phyloP scores from a whole-genome alignment of 108 stramenopile genomes.

The Pseudonitzschia delicatissima region DNA sequence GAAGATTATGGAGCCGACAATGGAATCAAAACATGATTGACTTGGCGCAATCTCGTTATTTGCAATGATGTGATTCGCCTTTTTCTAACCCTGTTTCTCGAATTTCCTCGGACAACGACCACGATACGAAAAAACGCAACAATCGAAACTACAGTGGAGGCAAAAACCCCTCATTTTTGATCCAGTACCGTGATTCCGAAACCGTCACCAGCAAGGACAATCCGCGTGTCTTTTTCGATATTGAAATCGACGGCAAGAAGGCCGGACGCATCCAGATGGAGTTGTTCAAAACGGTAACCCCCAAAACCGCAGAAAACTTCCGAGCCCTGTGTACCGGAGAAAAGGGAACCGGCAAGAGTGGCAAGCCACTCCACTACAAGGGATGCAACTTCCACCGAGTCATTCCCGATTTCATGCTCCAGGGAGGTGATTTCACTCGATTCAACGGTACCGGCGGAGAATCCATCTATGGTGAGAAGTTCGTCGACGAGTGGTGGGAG shows the following conservation, averaged over 20 bases:
- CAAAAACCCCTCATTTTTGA: not conserved
- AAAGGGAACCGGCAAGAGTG: constrained; percentile 75
- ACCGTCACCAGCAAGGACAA: constrained; percentile 17
- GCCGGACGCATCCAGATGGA: constrained; percentile 90
- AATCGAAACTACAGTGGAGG: constrained; percentile 13
- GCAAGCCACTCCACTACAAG: constrained; percentile 60
- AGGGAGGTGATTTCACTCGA: constrained; percentile 83
- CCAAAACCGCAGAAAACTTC: constrained; percentile 93
- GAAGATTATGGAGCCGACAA: no score
- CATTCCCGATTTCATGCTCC: constrained; percentile 90
- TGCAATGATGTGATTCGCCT: no score
- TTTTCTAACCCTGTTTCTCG: not conserved
- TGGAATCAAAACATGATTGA: no score
- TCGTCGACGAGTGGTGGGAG: constrained; percentile 80
- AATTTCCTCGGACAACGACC: not conserved
- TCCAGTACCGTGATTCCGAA: constrained; percentile 16
- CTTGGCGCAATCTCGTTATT: no score
- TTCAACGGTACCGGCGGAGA: constrained; percentile 84
- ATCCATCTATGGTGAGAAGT: constrained; percentile 69
- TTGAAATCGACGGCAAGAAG: constrained; percentile 74
- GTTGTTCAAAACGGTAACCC: constrained; percentile 82
- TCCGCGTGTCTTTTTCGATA: constrained; percentile 72
- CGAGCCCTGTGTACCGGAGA: constrained; percentile 65
- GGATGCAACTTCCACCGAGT: constrained; percentile 92
- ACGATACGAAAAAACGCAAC: not conserved